These are phyloP conservation scores for Coemansia sp. DNA, from an alignment of 192 early-diverging fungal genomes.

Conservation along the genomic window DNA sequence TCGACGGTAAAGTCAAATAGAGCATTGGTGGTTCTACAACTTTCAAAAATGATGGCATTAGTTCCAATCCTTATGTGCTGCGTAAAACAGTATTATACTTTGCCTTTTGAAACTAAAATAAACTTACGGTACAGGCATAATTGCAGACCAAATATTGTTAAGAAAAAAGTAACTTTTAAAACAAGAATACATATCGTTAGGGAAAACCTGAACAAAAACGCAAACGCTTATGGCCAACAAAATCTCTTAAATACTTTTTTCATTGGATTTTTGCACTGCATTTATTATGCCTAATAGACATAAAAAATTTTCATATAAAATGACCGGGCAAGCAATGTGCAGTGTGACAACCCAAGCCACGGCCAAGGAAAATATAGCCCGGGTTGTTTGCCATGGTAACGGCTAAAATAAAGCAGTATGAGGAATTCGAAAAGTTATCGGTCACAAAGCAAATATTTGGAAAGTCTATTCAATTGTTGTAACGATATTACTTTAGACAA, in stretches of 20 bases:
- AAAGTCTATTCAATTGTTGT: background rate
- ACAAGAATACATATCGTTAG: background rate
- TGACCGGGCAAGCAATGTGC: background rate
- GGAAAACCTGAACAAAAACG: background rate
- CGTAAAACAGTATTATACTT: too few relatives aligned
- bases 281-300: too few relatives aligned
- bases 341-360: background rate
- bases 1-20: background rate
- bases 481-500: background rate
- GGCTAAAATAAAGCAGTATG: background rate
- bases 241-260: too few relatives aligned
- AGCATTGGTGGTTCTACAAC: background rate
- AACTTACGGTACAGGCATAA: background rate
- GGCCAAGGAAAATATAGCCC: background rate
- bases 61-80: background rate
- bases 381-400: background rate
- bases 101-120: background rate
- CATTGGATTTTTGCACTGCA: too few relatives aligned
- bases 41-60: background rate
- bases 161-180: background rate
- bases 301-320: background rate
- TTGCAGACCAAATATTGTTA: background rate
- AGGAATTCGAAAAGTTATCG: background rate
- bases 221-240: too few relatives aligned
- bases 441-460: background rate